These are phyloP conservation scores for Tilletia walkeri DNA, from an alignment of 1,284 basidiomycete species.

Conservation along the genomic window DNA sequence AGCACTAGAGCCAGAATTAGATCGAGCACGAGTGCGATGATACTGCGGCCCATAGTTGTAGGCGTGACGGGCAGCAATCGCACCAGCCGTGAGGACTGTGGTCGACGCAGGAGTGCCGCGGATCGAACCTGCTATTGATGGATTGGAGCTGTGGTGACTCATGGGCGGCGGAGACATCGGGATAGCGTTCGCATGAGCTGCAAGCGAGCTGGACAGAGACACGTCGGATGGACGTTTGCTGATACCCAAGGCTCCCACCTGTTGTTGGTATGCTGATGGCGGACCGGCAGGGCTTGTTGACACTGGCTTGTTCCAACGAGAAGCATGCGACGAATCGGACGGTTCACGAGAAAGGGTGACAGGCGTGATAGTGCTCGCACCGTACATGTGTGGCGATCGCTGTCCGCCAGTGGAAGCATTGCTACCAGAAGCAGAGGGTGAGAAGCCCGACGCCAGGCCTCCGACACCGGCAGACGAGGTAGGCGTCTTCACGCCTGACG, in stretches of 20 bases:
- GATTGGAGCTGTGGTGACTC: conserved; percentile 14
- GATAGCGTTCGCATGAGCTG: not conserved
- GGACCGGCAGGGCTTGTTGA: not conserved
- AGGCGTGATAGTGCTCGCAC: not conserved
- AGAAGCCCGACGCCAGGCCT: not conserved
- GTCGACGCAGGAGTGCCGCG: conserved; percentile 18
- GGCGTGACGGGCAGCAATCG: conserved; percentile 38
- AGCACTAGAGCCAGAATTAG: not conserved
- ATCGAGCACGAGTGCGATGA: conserved; percentile 5
- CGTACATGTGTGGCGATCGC: not conserved
- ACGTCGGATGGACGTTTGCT: conserved; percentile 8
- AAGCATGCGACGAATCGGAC: conserved; percentile 8
- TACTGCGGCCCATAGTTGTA: conserved; percentile 36
- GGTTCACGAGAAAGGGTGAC: conserved; percentile 3
- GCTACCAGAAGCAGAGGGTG: not conserved
- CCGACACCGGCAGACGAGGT: not conserved
- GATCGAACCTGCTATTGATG: conserved; percentile 7
- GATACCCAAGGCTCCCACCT: not conserved
- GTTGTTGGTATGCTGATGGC: not conserved
- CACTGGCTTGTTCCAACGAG: not conserved
- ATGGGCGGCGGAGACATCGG: not conserved
- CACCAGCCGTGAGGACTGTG: conserved; percentile 28
- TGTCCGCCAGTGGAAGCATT: not conserved
- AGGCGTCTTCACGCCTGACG: not conserved
- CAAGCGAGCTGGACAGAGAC: not conserved